Conservation (phyloP, 1,139 yeast species). For the Pichia sp. region DNA sequence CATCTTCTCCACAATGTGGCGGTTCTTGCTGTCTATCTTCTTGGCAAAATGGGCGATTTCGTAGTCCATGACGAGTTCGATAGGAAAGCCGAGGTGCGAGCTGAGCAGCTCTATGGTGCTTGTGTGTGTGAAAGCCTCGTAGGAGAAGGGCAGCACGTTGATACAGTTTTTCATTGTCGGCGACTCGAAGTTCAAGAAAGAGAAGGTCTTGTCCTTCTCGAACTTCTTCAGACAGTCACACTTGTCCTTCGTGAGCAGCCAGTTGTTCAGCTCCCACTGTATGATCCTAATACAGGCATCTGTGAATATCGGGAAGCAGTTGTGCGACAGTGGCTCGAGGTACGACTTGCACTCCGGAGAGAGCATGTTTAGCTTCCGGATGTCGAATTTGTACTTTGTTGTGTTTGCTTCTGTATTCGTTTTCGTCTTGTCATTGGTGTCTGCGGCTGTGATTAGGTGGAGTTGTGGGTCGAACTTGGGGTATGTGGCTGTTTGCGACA, state of each 20-base stretch:
- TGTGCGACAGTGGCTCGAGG: slow-evolving; percentile 24
- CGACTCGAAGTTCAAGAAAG: slow-evolving; percentile 27
- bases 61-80: slow-evolving; percentile 46
- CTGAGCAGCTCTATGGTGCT: slow-evolving; percentile 44
- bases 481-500: not conserved
- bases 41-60: slow-evolving; percentile 46
- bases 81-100: slow-evolving; percentile 50
- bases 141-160: slow-evolving; percentile 42
- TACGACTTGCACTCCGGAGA: slow-evolving; percentile 8
- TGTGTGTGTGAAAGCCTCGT: slow-evolving; percentile 52
- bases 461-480: slow-evolving; percentile 5
- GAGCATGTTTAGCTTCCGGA: not conserved
- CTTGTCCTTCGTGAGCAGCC: slow-evolving; percentile 24
- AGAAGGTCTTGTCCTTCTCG: not conserved
- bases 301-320: slow-evolving; percentile 27
- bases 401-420: not conserved
- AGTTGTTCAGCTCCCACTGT: slow-evolving; percentile 24
- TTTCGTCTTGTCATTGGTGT: not conserved
- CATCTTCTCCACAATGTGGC: slow-evolving; percentile 23
- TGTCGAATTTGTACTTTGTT: slow-evolving; percentile 1
- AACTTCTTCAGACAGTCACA: slow-evolving; percentile 2
- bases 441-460: not conserved
- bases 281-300: slow-evolving; percentile 26
- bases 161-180: slow-evolving; percentile 36
- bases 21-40: slow-evolving; percentile 27